phyloP scores from a whole-genome alignment of 2,329 filamentous ascomycete genomes.

The Boeremia lycopersici region DNA sequence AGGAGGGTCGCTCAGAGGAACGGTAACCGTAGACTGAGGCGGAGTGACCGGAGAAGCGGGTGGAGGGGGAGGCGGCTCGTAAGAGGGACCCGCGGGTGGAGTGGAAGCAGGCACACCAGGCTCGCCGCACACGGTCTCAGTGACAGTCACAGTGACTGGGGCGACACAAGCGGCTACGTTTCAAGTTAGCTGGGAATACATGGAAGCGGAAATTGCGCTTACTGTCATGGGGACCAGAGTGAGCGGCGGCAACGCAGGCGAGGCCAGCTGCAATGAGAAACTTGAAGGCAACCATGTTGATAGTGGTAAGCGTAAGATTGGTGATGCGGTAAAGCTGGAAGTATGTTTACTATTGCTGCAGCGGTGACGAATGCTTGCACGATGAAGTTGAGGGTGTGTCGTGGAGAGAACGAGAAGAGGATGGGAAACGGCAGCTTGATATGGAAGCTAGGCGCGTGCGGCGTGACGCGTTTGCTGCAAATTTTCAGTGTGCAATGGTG shows the following conservation, averaged over 20 bases:
- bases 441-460: constrained; percentile 17
- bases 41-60: constrained; percentile 17
- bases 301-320: constrained; percentile 21
- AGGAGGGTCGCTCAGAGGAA: constrained; percentile 18
- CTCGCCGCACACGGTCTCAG: constrained; percentile 31
- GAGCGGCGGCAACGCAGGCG: constrained; percentile 25
- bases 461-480: constrained; percentile 19
- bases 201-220: constrained; percentile 7
- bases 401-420: constrained; percentile 14
- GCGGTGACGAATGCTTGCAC: constrained; percentile 22
- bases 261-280: constrained; percentile 28
- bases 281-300: constrained; percentile 38
- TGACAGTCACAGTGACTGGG: constrained; percentile 35
- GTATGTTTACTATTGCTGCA: constrained; percentile 27
- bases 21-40: constrained; percentile 21
- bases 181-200: constrained; percentile 17
- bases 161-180: constrained; percentile 21
- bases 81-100: constrained; percentile 17
- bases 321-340: constrained; percentile 27
- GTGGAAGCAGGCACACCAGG: constrained; percentile 16
- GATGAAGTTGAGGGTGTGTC: constrained; percentile 21
- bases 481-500: constrained; percentile 7
- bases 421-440: constrained; percentile 18
- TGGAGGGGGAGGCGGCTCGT: constrained; percentile 12
- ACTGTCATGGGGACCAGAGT: constrained; percentile 18